phyloP scores from a whole-genome alignment of 2,329 filamentous ascomycete genomes.

The Cytospora mali region DNA sequence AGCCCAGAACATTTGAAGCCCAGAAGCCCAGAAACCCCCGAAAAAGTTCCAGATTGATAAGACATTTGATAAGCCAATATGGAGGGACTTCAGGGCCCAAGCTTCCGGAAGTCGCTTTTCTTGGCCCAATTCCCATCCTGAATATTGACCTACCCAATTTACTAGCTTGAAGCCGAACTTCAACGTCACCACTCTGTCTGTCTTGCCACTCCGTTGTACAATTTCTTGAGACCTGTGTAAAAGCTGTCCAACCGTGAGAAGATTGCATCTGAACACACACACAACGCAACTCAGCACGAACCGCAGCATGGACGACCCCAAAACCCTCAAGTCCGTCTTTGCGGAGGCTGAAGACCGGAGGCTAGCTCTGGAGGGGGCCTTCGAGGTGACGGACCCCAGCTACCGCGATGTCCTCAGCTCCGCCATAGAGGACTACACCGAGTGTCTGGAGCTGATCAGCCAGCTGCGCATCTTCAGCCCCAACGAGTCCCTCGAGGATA shows the following conservation, averaged over 20 bases:
- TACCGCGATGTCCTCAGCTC: slow-evolving; percentile 69
- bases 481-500: slow-evolving; percentile 87
- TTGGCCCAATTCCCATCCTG: neutral
- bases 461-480: slow-evolving; percentile 82
- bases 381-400: slow-evolving; percentile 63
- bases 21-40: neutral
- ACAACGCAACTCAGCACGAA: slow-evolving; percentile 12
- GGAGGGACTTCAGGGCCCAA: slow-evolving; percentile 5
- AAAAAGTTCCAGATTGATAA: slow-evolving; percentile 8
- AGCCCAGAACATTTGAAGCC: no score
- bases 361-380: slow-evolving; percentile 62
- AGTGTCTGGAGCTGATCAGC: slow-evolving; percentile 70
- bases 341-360: slow-evolving; percentile 54
- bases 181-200: neutral
- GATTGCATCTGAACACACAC: neutral
- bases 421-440: slow-evolving; percentile 71
- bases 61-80: slow-evolving; percentile 13
- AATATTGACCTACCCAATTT: no score
- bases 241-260: slow-evolving; percentile 12
- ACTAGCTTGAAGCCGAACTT: no score
- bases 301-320: slow-evolving; percentile 45
- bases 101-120: slow-evolving; percentile 11
- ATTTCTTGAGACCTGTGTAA: slow-evolving; percentile 2
- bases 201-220: neutral
- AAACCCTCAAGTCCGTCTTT: slow-evolving; percentile 54